phyloP scores from a whole-genome alignment of 208 protist genomes.

The Crithidia expoeki region DNA sequence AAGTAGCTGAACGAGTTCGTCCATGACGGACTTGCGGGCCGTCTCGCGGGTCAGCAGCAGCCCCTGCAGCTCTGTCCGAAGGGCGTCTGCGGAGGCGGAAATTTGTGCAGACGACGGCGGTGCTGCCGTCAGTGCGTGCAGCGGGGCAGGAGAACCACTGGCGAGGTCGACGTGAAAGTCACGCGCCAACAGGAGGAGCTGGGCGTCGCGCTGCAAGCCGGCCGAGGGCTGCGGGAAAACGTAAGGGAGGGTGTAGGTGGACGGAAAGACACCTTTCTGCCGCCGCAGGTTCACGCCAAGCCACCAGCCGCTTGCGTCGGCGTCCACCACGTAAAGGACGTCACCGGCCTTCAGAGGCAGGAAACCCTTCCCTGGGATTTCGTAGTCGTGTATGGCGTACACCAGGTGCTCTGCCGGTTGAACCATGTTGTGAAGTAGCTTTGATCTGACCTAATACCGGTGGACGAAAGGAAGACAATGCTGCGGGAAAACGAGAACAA shows the following conservation, averaged over 20 bases:
- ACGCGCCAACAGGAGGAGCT: constrained; percentile 29
- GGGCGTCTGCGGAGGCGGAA: constrained; percentile 3
- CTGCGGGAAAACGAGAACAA: too few species aligned
- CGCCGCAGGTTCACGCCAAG: constrained; percentile 53
- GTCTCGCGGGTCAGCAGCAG: constrained; percentile 37
- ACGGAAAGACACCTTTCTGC: constrained; percentile 68
- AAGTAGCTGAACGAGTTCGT: constrained; percentile 10
- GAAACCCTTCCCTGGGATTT: constrained; percentile 46
- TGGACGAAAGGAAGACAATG: too few species aligned
- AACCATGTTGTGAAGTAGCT: constrained; percentile 6
- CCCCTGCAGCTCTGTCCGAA: constrained; percentile 28
- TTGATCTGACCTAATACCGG: too few species aligned
- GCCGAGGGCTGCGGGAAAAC: constrained; percentile 37
- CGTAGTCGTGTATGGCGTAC: constrained; percentile 63
- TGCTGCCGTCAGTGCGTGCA: neutral
- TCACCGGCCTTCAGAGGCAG: constrained; percentile 56
- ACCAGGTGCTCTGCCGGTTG: constrained; percentile 35
- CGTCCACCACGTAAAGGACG: constrained; percentile 60
- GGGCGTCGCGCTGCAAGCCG: constrained; percentile 36
- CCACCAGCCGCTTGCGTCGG: constrained; percentile 79
- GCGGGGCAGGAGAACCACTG: constrained; percentile 23
- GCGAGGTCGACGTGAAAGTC: constrained; percentile 41
- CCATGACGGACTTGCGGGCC: constrained; percentile 19
- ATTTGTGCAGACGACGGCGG: neutral
- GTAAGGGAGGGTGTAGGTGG: constrained; percentile 64